Percentiles rank a stretch among this genome's conserved stretches.
Conservation (phyloP, 805 yeast genomes). For the Kodamaea fukazawae region DNA sequence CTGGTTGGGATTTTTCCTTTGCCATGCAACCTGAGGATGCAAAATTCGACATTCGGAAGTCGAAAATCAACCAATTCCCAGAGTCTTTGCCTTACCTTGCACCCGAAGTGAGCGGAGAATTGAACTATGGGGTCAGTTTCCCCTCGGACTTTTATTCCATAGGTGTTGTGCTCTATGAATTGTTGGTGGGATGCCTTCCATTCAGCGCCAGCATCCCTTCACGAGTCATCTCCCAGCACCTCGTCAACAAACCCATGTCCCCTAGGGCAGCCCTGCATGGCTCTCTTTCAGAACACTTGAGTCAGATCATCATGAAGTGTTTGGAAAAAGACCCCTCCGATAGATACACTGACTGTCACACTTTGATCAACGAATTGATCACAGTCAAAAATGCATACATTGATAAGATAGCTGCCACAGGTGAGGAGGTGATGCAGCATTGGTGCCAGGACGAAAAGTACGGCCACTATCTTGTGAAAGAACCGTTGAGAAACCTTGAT, state of each 20-base stretch:
- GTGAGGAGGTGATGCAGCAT: neutral
- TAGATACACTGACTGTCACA: slow-evolving; percentile 36
- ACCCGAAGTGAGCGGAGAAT: slow-evolving; percentile 47
- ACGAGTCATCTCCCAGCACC: slow-evolving; percentile 39
- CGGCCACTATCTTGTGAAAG: slow-evolving; percentile 4
- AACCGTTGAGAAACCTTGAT: slow-evolving; percentile 1
- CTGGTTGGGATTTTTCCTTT: slow-evolving; percentile 51
- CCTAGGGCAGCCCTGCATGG: slow-evolving; percentile 30
- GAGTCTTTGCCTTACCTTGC: slow-evolving; percentile 47
- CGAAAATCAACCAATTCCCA: slow-evolving; percentile 36
- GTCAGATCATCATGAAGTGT: slow-evolving; percentile 40
- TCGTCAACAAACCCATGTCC: slow-evolving; percentile 39
- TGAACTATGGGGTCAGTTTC: slow-evolving; percentile 38
- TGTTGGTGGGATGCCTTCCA: slow-evolving; percentile 45
- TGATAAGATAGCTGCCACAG: slow-evolving; percentile 3
- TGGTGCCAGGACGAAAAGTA: slow-evolving; percentile 6
- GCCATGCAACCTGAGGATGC: slow-evolving; percentile 41
- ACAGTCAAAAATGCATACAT: slow-evolving; percentile 21
- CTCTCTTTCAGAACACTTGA: slow-evolving; percentile 31
- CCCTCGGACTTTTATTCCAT: slow-evolving; percentile 49
- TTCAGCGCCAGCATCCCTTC: slow-evolving; percentile 25
- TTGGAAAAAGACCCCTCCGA: slow-evolving; percentile 39
- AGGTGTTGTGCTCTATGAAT: slow-evolving; percentile 50
- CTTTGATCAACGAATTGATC: slow-evolving; percentile 36
- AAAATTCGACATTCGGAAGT: slow-evolving; percentile 38